Percentiles rank a stretch among this genome's conserved stretches.
These are phyloP conservation scores for Psilocybe sp. DNA, from an alignment of 768 basidiomycete genomes.

Conservation along the genomic window DNA sequence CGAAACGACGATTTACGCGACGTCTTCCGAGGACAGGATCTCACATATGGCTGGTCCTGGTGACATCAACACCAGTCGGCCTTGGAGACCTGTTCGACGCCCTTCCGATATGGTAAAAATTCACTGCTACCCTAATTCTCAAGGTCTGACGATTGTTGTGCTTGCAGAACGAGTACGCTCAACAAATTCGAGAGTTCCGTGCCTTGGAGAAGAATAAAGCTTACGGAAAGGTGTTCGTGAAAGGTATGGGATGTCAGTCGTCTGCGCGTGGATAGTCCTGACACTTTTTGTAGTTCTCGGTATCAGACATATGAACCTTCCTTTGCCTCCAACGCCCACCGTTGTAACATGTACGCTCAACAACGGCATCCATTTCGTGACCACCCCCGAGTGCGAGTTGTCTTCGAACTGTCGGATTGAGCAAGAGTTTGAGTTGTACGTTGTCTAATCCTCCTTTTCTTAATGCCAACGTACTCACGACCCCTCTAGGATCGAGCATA, in stretches of 20 bases:
- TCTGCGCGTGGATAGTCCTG: slow-evolving; percentile 6
- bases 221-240: slow-evolving; percentile 92
- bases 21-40: slow-evolving; percentile 73
- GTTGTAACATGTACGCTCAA: slow-evolving; percentile 85
- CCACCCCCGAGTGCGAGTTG: slow-evolving; percentile 76
- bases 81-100: slow-evolving; percentile 84
- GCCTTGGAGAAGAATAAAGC: slow-evolving; percentile 79
- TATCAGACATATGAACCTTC: slow-evolving; percentile 70
- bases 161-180: slow-evolving; percentile 85
- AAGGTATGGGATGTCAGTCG: slow-evolving; percentile 57
- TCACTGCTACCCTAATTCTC: no score
- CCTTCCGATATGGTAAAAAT: slow-evolving; percentile 96
- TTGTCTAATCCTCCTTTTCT: not conserved
- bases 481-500: slow-evolving; percentile 74
- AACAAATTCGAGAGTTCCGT: slow-evolving; percentile 81
- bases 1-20: slow-evolving; percentile 76
- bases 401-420: slow-evolving; percentile 62
- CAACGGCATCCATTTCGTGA: slow-evolving; percentile 95
- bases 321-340: slow-evolving; percentile 75
- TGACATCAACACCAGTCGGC: slow-evolving; percentile 77
- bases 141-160: no score
- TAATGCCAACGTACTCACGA: not conserved
- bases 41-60: slow-evolving; percentile 72
- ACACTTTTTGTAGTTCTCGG: slow-evolving; percentile 56
- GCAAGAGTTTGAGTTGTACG: slow-evolving; percentile 90